Conservation (phyloP, 2,329 filamentous ascomycete genomes). For the Apiospora saccharicola region DNA sequence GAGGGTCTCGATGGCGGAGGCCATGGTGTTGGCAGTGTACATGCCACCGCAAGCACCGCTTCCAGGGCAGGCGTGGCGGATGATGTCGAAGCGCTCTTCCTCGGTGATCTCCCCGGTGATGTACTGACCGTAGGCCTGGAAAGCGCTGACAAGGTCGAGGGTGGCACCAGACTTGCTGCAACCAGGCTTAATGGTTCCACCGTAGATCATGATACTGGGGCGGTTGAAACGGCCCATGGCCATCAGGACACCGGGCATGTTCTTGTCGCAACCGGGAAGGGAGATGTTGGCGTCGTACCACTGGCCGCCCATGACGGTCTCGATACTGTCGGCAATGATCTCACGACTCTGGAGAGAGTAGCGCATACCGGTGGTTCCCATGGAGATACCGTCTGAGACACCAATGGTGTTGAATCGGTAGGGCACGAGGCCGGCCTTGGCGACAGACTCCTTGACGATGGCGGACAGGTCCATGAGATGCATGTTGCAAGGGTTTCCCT, state of each 20-base stretch:
- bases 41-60: slow-evolving; percentile 87
- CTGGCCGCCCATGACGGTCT: slow-evolving; percentile 91
- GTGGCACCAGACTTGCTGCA: slow-evolving; percentile 78
- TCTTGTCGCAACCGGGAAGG: slow-evolving; percentile 96
- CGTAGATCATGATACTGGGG: slow-evolving; percentile 97
- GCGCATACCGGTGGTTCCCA: slow-evolving; percentile 97
- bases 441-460: slow-evolving; percentile 69
- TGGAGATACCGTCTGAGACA: slow-evolving; percentile 96
- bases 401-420: slow-evolving; percentile 99
- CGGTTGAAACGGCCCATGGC: slow-evolving; percentile 95
- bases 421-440: slow-evolving; percentile 79
- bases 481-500: slow-evolving; percentile 99
- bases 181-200: slow-evolving; percentile 90
- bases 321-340: slow-evolving; percentile 94
- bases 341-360: slow-evolving; percentile 95
- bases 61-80: slow-evolving; percentile 87
- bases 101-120: slow-evolving; percentile 91
- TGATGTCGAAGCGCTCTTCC: slow-evolving; percentile 92
- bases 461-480: slow-evolving; percentile 90
- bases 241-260: slow-evolving; percentile 95
- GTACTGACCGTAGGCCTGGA: slow-evolving; percentile 97
- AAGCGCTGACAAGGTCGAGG: slow-evolving; percentile 95
- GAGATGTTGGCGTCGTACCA: slow-evolving; percentile 93
- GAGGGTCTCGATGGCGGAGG: slow-evolving; percentile 75
- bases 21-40: slow-evolving; percentile 82